Evolutionary conservation across 768 basidiomycete genomes (phyloP).

Genomic region (Tylopilus sp.): DNA sequence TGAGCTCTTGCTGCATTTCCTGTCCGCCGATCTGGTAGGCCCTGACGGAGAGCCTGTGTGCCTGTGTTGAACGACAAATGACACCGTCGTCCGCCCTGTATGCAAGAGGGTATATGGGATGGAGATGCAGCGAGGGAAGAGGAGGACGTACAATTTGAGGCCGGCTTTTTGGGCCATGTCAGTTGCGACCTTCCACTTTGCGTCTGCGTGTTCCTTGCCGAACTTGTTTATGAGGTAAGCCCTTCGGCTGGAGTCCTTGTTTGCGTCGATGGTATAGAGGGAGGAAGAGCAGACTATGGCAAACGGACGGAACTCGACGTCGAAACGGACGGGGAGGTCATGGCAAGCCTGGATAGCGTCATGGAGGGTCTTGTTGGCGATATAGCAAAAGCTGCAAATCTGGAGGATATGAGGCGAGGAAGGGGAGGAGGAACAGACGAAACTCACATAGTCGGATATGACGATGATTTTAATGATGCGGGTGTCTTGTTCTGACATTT

Average conservation of each 20-base stretch:
- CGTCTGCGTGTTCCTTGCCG: constrained; percentile 26
- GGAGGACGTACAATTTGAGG: constrained; percentile 21
- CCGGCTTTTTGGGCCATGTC: constrained; percentile 31
- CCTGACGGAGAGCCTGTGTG: constrained; percentile 44
- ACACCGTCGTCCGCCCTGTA: constrained; percentile 36
- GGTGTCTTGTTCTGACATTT: constrained; percentile 21
- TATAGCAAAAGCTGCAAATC: constrained; percentile 38
- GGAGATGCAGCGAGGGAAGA: background rate
- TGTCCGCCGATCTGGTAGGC: constrained; percentile 42
- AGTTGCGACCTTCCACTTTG: constrained; percentile 23
- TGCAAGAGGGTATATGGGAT: background rate
- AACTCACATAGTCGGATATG: constrained; percentile 35
- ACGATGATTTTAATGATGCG: constrained; percentile 31
- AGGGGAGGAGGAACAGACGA: background rate
- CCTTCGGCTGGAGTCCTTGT: constrained; percentile 19
- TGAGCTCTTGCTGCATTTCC: constrained; percentile 36
- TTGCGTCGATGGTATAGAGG: constrained; percentile 15
- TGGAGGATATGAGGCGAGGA: constrained; percentile 14
- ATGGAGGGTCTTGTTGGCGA: constrained; percentile 35
- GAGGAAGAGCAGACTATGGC: constrained; percentile 26
- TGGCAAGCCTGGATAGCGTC: constrained; percentile 35
- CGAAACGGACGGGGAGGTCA: constrained; percentile 32
- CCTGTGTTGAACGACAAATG: constrained; percentile 38
- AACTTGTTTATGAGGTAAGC: constrained; percentile 25
- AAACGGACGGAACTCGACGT: constrained; percentile 36